Evolutionary conservation across 1,284 basidiomycete genomes (phyloP).

Genomic region (Mrakiaceae sp.): DNA sequence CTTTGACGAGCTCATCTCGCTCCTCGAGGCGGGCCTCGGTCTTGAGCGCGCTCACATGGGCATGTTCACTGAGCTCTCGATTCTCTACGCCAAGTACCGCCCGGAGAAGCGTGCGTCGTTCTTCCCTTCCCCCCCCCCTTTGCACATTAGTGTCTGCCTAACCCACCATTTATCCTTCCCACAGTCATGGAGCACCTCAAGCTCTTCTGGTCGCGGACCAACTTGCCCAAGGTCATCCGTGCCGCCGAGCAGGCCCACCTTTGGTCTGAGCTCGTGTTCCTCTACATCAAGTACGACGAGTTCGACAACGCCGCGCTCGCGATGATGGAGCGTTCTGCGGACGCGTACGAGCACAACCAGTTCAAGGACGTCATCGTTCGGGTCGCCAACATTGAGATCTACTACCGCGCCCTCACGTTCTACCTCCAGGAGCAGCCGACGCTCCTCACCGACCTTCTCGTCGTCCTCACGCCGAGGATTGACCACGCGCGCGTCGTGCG

Average conservation of each 20-base stretch:
- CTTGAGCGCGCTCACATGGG: slow-evolving; percentile 29
- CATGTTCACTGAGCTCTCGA: slow-evolving; percentile 67
- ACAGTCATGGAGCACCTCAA: slow-evolving; percentile 97
- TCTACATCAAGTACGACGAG: slow-evolving; percentile 79
- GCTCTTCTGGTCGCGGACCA: slow-evolving; percentile 93
- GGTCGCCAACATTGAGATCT: slow-evolving; percentile 97
- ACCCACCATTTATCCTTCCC: background rate
- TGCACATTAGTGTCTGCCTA: background rate
- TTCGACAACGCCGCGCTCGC: slow-evolving; percentile 87
- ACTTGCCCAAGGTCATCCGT: slow-evolving; percentile 81
- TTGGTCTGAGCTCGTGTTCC: slow-evolving; percentile 97
- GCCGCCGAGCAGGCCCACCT: slow-evolving; percentile 92
- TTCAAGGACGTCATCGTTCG: slow-evolving; percentile 95
- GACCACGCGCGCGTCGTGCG: slow-evolving; percentile 91
- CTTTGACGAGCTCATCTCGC: slow-evolving; percentile 84
- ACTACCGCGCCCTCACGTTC: slow-evolving; percentile 54
- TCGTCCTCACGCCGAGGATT: slow-evolving; percentile 82
- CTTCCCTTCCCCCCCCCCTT: slow-evolving; percentile 17
- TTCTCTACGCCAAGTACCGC: slow-evolving; percentile 90
- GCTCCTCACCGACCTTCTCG: slow-evolving; percentile 83
- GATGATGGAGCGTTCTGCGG: slow-evolving; percentile 94
- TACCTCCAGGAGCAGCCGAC: slow-evolving; percentile 90
- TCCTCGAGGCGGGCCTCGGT: slow-evolving; percentile 89
- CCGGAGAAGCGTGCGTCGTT: slow-evolving; percentile 68
- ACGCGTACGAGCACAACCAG: slow-evolving; percentile 98